Evolutionary conservation across 768 basidiomycete species (phyloP).

Genomic region (Russula olivacea): DNA sequence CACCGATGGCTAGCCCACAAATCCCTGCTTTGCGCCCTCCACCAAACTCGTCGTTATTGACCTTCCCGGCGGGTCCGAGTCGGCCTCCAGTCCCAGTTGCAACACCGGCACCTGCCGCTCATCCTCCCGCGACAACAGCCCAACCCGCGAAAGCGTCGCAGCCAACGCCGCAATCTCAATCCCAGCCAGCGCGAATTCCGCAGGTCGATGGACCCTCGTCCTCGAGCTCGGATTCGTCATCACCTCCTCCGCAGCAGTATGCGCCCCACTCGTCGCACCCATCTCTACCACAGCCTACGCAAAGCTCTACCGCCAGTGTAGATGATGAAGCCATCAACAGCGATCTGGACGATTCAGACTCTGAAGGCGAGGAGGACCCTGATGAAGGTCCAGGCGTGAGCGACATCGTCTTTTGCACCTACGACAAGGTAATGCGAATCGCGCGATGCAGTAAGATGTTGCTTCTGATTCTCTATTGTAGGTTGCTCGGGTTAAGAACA

Average conservation of each 20-base stretch:
- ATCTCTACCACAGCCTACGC: slow-evolving; percentile 61
- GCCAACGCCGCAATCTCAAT: slow-evolving; percentile 10
- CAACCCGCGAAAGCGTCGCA: slow-evolving; percentile 23
- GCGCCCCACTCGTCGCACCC: slow-evolving; percentile 70
- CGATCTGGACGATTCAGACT: slow-evolving; percentile 93
- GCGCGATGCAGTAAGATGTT: slow-evolving; percentile 1
- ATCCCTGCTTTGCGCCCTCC: slow-evolving; percentile 37
- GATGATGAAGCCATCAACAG: slow-evolving; percentile 90
- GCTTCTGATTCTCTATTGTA: slow-evolving; percentile 30
- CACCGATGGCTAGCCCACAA: slow-evolving; percentile 61
- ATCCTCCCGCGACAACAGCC: slow-evolving; percentile 29
- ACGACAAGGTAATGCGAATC: slow-evolving; percentile 73
- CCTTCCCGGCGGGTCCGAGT: slow-evolving; percentile 26
- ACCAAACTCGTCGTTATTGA: slow-evolving; percentile 18
- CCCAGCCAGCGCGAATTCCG: slow-evolving; percentile 51
- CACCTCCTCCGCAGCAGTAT: slow-evolving; percentile 53
- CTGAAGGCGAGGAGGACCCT: slow-evolving; percentile 76
- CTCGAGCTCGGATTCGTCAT: slow-evolving; percentile 65
- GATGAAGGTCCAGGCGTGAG: slow-evolving; percentile 73
- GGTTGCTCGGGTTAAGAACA: slow-evolving; percentile 99
- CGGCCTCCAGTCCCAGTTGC: slow-evolving; percentile 42
- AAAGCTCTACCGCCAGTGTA: slow-evolving; percentile 34
- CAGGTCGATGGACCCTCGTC: slow-evolving; percentile 74
- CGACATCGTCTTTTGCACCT: slow-evolving; percentile 97
- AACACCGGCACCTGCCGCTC: slow-evolving; percentile 45